Conservation (phyloP, 2,329 filamentous ascomycete genomes). For the Moelleriella libera region DNA sequence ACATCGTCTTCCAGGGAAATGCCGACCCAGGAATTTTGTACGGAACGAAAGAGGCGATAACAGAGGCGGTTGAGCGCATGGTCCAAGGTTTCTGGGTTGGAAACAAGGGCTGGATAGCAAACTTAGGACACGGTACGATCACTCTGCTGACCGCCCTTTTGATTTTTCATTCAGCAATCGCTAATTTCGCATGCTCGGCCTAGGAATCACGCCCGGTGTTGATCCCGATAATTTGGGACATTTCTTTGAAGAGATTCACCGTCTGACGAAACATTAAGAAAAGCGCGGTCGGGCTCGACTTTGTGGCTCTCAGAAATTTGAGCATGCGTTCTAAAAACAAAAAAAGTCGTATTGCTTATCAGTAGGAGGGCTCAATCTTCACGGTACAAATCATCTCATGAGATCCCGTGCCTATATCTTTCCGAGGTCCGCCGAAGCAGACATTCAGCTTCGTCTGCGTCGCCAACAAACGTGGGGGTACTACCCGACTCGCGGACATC, state of each 20-base stretch:
- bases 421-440: too few species aligned
- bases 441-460: too few species aligned
- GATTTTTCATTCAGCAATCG: neutral
- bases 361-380: too few species aligned
- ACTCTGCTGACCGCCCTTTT: neutral
- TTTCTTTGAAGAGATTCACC: conserved; percentile 86
- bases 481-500: too few species aligned
- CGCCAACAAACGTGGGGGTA: too few species aligned
- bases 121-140: conserved; percentile 70
- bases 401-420: too few species aligned
- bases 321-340: too few species aligned
- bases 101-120: conserved; percentile 92
- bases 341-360: too few species aligned
- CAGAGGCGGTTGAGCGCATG: conserved; percentile 70
- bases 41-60: conserved; percentile 69
- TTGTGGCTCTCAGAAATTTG: too few species aligned
- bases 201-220: conserved; percentile 87
- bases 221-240: conserved; percentile 87
- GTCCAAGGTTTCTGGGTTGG: conserved; percentile 67
- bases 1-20: conserved; percentile 79
- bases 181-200: neutral
- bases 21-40: conserved; percentile 91
- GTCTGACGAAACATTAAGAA: conserved; percentile 35
- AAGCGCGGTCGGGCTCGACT: too few species aligned
- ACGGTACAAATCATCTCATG: too few species aligned